Evolutionary conservation across 2,329 filamentous ascomycete genomes (phyloP), one percentile per base, ranked within the genome.

Genomic region (Clonostachys sp.): DNA sequence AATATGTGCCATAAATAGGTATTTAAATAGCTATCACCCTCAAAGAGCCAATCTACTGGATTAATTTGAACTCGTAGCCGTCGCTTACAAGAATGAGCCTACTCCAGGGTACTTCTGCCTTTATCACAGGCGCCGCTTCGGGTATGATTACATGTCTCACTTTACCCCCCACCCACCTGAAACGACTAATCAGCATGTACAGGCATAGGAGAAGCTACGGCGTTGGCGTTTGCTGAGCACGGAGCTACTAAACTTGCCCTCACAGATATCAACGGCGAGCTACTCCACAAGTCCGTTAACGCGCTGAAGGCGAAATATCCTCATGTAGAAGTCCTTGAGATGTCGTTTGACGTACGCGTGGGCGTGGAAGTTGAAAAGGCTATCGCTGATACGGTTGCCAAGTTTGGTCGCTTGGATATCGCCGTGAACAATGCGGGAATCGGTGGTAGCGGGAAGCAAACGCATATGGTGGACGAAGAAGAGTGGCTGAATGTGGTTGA

Each of bases 341-440:
- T 77, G 5, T 52, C 66, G 34, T 55, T 77, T 17, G 71, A 82
- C 54, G 75, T 81, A 6, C 61, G 66, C 13, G 60, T 70, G 34
- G 63, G 70, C 42, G 55, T 51, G 2, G 64, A 70, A 16, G 68
- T 81, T 7, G 65, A 71, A n/a, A 52, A 61, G 5, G 70, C 65
- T 17, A 59, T 82, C 7, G 59, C 61, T 2, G 56, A 66, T 42
- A 66, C 66, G 1, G 70, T 70, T 3, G 56, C 62, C 13, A 57
- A 63, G 44, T 81, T 81, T 57, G 76, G 76, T 8, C 65, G 78
- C 4, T 62, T 83, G 38, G 78, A 83, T 53, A 66, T 78, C 35
- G 77, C 75, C 0, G 67, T 81, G 42, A 81, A 82, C 55, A 75
- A 77, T 40, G 78, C 78, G 2, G 79, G 78, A 3, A 69, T 81